Base-by-base conservation (phyloP, 2,329 filamentous ascomycete genomes). In the Penicillium sclerotigenum region DNA sequence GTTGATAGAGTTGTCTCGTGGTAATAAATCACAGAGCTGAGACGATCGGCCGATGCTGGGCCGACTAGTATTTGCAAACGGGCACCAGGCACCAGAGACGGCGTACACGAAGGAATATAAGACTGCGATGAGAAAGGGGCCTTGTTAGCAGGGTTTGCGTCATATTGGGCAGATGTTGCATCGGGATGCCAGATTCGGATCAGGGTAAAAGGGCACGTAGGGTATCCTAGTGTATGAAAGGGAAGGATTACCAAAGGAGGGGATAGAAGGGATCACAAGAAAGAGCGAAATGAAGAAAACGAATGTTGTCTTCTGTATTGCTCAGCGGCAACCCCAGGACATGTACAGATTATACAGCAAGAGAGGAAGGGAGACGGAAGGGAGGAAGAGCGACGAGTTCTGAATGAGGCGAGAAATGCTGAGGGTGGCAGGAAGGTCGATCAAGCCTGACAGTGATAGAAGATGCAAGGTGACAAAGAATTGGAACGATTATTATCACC, bases 401-500 rank as follows among this genome's bases (percentile, higher is more conserved):
- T 55, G 59, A 47, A 51, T 51, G 59, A 62, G 54, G 57, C 53
- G 56, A 66, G 61, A 69, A 70, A 67, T 65, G 65, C 63, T 61
- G 52, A 57, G 47, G 41, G 46, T 58, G 61, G 61, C 59, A 61
- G 52, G 48, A 55, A 38, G 58, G 57, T 51, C 58, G 60, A 60
- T 57, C 50, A 53, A 52, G 59, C 52, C 37, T 50, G 52, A 50
- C 52, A 60, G 58, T 50, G 56, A 56, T 43, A 54, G 53, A 42
- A 58, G 64, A 70, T 63, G 70, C 70, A 73, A 73, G 70, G 71
- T 63, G 64, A 71, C 61, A 64, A 65, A 61, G 61, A 68, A 68
- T 68, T 64, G 63, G 60, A 52, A 61, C 52, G 55, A 60, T 58
- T 54, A 62, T 61, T 65, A 59, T 60, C 50, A 66, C 67, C 62